Evolutionary conservation across 805 yeast genomes (phyloP).

Genomic region (Yarrowia porcina): DNA sequence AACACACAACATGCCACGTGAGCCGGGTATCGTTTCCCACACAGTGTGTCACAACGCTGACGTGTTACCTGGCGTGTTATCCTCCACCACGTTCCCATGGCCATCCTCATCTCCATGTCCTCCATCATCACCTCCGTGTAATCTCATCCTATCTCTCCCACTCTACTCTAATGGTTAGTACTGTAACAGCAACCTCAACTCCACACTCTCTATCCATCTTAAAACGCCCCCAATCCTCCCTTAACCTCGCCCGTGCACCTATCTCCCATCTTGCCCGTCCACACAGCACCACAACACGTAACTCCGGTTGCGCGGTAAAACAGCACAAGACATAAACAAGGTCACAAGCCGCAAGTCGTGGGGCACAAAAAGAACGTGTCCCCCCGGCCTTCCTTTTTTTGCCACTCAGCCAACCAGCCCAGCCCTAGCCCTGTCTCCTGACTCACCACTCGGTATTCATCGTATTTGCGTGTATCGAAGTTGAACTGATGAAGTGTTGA

Average conservation of each 20-base stretch:
- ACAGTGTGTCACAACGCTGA: no score
- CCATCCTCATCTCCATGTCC: no score
- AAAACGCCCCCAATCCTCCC: neutral
- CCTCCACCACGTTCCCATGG: neutral
- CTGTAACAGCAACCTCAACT: slow-evolving; percentile 32
- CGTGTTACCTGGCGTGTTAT: no score
- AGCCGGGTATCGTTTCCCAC: slow-evolving; percentile 39
- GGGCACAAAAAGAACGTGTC: neutral
- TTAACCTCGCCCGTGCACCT: neutral
- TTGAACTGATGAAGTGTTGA: slow-evolving; percentile 25
- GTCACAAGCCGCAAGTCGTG: neutral
- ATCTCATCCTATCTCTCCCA: neutral
- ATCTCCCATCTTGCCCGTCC: neutral
- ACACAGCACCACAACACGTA: neutral
- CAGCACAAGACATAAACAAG: neutral
- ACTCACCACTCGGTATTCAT: slow-evolving; percentile 26
- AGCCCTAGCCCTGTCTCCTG: neutral
- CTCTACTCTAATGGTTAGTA: slow-evolving; percentile 50
- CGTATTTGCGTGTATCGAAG: slow-evolving; percentile 16
- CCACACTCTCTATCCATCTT: neutral
- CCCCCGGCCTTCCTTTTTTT: no score
- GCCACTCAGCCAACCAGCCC: no score
- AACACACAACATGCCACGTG: neutral
- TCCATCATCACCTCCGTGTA: neutral
- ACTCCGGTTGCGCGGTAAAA: slow-evolving; percentile 14